Evolutionary conservation across 495 filamentous ascomycete genomes (phyloP).

Genomic region (Penicillium fimorum): DNA sequence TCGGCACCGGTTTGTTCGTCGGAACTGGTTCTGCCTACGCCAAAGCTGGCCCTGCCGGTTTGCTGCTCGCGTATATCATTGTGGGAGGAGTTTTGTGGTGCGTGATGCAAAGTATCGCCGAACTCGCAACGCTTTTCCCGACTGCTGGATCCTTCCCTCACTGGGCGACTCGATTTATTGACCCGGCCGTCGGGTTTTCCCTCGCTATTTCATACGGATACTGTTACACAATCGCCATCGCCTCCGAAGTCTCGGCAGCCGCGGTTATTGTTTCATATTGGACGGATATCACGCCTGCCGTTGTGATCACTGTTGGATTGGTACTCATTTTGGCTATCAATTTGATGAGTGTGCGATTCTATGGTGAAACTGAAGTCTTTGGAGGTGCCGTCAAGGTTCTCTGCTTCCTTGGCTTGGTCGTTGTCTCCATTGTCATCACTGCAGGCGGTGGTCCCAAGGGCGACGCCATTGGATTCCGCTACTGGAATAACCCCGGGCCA

Average conservation of each 20-base stretch:
- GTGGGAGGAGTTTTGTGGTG: constrained; percentile 63
- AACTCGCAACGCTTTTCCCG: constrained; percentile 73
- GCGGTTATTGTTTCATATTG: constrained; percentile 74
- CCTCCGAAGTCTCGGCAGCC: constrained; percentile 68
- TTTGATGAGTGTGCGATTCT: constrained; percentile 65
- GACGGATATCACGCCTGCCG: constrained; percentile 51
- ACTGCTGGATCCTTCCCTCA: constrained; percentile 71
- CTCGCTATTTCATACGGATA: constrained; percentile 56
- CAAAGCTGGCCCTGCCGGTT: constrained; percentile 63
- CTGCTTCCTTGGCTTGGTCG: constrained; percentile 67
- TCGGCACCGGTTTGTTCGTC: constrained; percentile 76
- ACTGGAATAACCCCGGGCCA: constrained; percentile 56
- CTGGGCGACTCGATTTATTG: constrained; percentile 70
- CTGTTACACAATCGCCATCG: constrained; percentile 58
- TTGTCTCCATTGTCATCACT: constrained; percentile 67
- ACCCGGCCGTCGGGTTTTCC: constrained; percentile 68
- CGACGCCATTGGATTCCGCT: constrained; percentile 66
- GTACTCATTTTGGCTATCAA: constrained; percentile 64
- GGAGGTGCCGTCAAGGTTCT: constrained; percentile 74
- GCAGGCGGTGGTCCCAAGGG: constrained; percentile 62
- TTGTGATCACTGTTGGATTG: constrained; percentile 70
- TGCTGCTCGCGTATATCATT: constrained; percentile 68
- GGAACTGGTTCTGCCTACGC: constrained; percentile 68
- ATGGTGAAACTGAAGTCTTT: constrained; percentile 73
- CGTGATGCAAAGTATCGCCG: constrained; percentile 58